phyloP scores from a whole-genome alignment of 176 grass and related monocot species.

The Oryza rufipogon region DNA sequence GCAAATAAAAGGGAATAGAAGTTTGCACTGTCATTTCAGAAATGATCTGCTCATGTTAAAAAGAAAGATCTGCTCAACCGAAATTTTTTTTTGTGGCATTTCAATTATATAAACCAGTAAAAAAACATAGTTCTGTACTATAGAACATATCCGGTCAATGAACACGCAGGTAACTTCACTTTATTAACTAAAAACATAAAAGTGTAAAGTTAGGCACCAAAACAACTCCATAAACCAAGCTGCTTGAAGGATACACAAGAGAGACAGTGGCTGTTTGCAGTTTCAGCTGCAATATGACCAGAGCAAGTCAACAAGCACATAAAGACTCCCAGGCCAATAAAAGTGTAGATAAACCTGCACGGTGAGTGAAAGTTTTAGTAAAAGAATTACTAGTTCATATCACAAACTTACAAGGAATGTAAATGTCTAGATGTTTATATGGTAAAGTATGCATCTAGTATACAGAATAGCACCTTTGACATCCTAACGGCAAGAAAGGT shows the following conservation, averaged over 20 bases:
- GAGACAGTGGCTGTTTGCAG: slow-evolving; percentile 70
- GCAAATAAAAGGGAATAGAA: neutral
- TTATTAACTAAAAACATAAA: neutral
- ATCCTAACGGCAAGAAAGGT: slow-evolving; percentile 4
- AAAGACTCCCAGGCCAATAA: slow-evolving; percentile 70
- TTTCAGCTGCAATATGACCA: slow-evolving; percentile 90
- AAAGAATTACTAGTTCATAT: neutral
- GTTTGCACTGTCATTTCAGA: neutral
- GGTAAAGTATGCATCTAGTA: neutral
- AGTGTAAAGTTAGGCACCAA: slow-evolving; percentile 1
- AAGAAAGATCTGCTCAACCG: too few species aligned
- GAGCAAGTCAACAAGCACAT: slow-evolving; percentile 88
- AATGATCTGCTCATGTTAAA: neutral
- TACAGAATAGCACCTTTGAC: neutral
- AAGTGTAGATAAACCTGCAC: slow-evolving; percentile 92
- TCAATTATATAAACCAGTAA: neutral
- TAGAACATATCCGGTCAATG: neutral
- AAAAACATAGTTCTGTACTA: neutral
- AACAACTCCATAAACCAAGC: neutral
- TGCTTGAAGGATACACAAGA: slow-evolving; percentile 88
- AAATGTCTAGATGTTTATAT: neutral
- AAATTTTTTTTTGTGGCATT: neutral
- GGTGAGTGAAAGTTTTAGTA: neutral
- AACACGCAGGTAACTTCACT: neutral
- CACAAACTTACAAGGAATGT: neutral